A percentile compares a stretch with the other conserved stretches of the same genome.
phyloP scores from a whole-genome alignment of 2,329 filamentous ascomycete species.

The Claviceps sp. region DNA sequence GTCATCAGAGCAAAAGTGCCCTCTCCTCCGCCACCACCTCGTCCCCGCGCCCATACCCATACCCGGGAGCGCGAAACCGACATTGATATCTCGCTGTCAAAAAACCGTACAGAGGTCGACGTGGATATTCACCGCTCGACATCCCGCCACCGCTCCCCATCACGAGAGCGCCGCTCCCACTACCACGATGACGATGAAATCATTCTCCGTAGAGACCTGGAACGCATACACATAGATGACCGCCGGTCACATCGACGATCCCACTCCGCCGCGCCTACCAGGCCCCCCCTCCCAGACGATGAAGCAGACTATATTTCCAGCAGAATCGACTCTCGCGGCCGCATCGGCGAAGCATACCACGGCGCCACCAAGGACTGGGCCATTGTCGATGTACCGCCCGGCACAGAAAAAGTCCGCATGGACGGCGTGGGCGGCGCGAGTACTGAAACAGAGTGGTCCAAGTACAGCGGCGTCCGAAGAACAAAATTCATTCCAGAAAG shows the following conservation, averaged over 20 bases:
- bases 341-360: slow-evolving; percentile 59
- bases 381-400: slow-evolving; percentile 73
- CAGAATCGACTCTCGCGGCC: slow-evolving; percentile 45
- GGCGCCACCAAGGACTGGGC: slow-evolving; percentile 67
- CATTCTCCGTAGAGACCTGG: slow-evolving; percentile 44
- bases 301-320: slow-evolving; percentile 50
- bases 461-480: slow-evolving; percentile 64
- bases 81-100: slow-evolving; percentile 46
- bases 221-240: slow-evolving; percentile 32
- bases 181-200: slow-evolving; percentile 56
- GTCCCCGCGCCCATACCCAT: slow-evolving; percentile 18
- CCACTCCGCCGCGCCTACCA: slow-evolving; percentile 34
- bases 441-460: slow-evolving; percentile 66
- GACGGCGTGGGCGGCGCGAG: slow-evolving; percentile 63
- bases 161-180: slow-evolving; percentile 26
- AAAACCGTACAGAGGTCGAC: slow-evolving; percentile 43
- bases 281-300: slow-evolving; percentile 31
- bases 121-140: slow-evolving; percentile 38
- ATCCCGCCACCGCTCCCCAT: slow-evolving; percentile 17
- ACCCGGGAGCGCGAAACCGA: slow-evolving; percentile 33
- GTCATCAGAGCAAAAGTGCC: slow-evolving; percentile 29
- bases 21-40: slow-evolving; percentile 35
- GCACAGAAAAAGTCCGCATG: slow-evolving; percentile 70
- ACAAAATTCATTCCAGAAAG: slow-evolving; percentile 62
- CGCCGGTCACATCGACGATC: slow-evolving; percentile 31